Evolutionary conservation across 2,329 filamentous ascomycete genomes (phyloP), one percentile per base, ranked within the genome.

Genomic region (Phaeomoniella chlamydospora): DNA sequence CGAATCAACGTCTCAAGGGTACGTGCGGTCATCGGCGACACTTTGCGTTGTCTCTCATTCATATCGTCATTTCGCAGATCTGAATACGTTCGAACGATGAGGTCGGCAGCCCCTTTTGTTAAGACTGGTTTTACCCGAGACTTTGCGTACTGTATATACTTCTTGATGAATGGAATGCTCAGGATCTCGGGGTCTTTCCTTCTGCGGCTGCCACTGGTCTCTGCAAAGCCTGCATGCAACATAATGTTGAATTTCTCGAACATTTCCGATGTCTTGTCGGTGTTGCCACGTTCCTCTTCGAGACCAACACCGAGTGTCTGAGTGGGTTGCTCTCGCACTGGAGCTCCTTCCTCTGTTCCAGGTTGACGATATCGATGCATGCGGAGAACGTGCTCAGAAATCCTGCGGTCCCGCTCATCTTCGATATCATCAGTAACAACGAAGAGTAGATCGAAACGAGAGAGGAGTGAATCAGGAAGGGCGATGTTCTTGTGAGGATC

Each of bases 401-500:
- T 75, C 52, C 86, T 79, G 33, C 90, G 73, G 58, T 98, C 90
- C 35, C 85, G 73, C 2, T 83, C 76, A 53, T 98, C 90, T 50
- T 98, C 88, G 44, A 98, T 96, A 50, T 98, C 90, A 55, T 98
- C 90, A 1, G 90, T 98, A 31, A 98, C 87, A 33, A 98, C 81
- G 52, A 98, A 98, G 2, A 98, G 68, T 48, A 98, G 69, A 76
- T 98, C 90, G 57, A 98, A 98, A 82, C 90, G 90, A 4, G 90
- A 96, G 5, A 98, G 70, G 0, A 98, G 74, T 3, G 90, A 98
- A 57, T 98, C 90, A 0, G 90, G 90, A 10, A 98, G 72, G 6
- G 90, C 90, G 48, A 98, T 98, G 59, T 98, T 98, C 61, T 90
- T 88, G 64, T 98, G 90, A 0, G 90, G 90, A 53, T 98, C 90